These are phyloP conservation scores for Onygena corvina DNA, from an alignment of 2,329 filamentous ascomycete species.

Conservation along the genomic window DNA sequence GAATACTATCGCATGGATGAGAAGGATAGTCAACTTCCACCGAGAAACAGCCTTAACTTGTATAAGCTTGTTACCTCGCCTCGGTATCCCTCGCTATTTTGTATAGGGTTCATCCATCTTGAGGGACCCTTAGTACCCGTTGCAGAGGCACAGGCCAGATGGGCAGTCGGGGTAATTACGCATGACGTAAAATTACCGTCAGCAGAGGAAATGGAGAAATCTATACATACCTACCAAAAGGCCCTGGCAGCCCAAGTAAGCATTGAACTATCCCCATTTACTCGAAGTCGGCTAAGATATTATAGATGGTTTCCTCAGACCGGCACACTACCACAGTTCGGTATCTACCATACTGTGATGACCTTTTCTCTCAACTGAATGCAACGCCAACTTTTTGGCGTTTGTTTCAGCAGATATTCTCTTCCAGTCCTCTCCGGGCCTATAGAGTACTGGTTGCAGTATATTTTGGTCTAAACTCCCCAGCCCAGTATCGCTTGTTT, in stretches of 20 bases:
- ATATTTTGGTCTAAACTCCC: slow-evolving; percentile 28
- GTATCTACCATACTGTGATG: slow-evolving; percentile 25
- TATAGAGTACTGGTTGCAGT: slow-evolving; percentile 24
- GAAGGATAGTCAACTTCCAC: slow-evolving; percentile 11
- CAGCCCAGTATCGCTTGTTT: slow-evolving; percentile 28
- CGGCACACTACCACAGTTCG: slow-evolving; percentile 23
- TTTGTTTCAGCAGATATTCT: slow-evolving; percentile 21
- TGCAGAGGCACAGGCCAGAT: slow-evolving; percentile 27
- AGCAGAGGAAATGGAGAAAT: slow-evolving; percentile 20
- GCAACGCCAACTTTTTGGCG: slow-evolving; percentile 23
- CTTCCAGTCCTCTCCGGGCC: slow-evolving; percentile 19
- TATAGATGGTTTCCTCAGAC: slow-evolving; percentile 23
- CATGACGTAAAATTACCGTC: slow-evolving; percentile 20
- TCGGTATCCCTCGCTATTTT: slow-evolving; percentile 24
- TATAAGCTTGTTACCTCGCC: slow-evolving; percentile 26
- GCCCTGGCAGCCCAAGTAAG: slow-evolving; percentile 19
- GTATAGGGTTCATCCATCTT: slow-evolving; percentile 26
- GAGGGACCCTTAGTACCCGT: slow-evolving; percentile 23
- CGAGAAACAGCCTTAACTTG: slow-evolving; percentile 21
- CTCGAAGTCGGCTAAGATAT: not conserved
- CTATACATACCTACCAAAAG: slow-evolving; percentile 20
- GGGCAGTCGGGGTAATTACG: slow-evolving; percentile 23
- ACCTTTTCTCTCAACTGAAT: slow-evolving; percentile 25
- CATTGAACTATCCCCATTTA: not conserved
- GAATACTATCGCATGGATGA: slow-evolving; percentile 15